Evolutionary conservation across 208 protist species (phyloP).

Genomic region (Wallacemonas collosoma): DNA sequence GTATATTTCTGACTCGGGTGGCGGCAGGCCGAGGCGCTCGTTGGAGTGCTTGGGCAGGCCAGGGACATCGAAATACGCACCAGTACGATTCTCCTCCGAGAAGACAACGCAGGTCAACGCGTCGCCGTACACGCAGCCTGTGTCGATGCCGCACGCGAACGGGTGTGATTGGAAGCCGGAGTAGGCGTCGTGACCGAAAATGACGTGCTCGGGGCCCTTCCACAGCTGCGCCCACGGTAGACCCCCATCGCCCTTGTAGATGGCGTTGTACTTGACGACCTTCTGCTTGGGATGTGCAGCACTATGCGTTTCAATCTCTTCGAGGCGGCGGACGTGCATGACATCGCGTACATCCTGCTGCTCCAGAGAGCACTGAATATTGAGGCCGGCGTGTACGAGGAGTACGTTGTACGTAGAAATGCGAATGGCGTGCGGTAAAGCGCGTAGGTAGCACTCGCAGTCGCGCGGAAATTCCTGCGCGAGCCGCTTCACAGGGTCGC

Average conservation of each 20-base stretch:
- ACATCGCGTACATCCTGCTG: slow-evolving; percentile 79
- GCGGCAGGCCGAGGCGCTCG: slow-evolving; percentile 67
- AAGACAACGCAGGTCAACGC: slow-evolving; percentile 82
- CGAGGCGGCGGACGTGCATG: slow-evolving; percentile 84
- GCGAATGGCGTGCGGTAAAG: slow-evolving; percentile 80
- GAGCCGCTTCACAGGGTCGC: slow-evolving; percentile 82
- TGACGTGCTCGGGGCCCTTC: slow-evolving; percentile 77
- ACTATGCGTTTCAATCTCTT: slow-evolving; percentile 32
- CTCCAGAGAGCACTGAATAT: slow-evolving; percentile 54
- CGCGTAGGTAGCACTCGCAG: slow-evolving; percentile 81
- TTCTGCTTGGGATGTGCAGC: slow-evolving; percentile 15
- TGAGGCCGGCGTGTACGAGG: slow-evolving; percentile 88
- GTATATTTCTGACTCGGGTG: slow-evolving; percentile 68
- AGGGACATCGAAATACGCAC: slow-evolving; percentile 65
- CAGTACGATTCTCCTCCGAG: slow-evolving; percentile 36
- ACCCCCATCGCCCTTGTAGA: slow-evolving; percentile 65
- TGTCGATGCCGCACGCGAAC: slow-evolving; percentile 87
- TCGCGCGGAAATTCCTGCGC: slow-evolving; percentile 68
- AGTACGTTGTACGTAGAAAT: slow-evolving; percentile 83
- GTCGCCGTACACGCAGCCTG: slow-evolving; percentile 89
- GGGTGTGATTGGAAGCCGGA: slow-evolving; percentile 73
- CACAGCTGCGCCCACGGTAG: slow-evolving; percentile 74
- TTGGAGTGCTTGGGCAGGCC: slow-evolving; percentile 74
- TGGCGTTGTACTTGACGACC: slow-evolving; percentile 37
- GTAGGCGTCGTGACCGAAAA: slow-evolving; percentile 91